phyloP scores from a whole-genome alignment of 2,329 filamentous ascomycete species.

The Myrmaecium sp. region DNA sequence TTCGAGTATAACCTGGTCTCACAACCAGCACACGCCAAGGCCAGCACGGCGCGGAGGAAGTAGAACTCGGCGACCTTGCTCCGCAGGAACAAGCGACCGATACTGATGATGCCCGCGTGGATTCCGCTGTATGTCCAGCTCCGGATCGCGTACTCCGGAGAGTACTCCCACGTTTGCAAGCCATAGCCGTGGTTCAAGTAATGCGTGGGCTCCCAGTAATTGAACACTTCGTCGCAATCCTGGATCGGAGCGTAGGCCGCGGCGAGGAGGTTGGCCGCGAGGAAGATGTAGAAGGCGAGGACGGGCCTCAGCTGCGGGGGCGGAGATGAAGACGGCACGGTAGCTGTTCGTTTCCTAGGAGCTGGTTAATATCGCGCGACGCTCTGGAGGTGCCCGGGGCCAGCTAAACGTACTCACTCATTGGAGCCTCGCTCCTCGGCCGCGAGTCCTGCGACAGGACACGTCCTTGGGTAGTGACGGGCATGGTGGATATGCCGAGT shows the following conservation, averaged over 20 bases:
- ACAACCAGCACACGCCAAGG: constrained; percentile 59
- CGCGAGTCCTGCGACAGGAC: too few relatives aligned
- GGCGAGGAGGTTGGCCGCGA: constrained; percentile 55
- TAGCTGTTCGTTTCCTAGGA: too few relatives aligned
- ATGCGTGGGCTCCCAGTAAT: constrained; percentile 96
- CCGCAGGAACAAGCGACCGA: constrained; percentile 39
- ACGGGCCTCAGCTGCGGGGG: constrained; percentile 45
- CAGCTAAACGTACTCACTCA: too few relatives aligned
- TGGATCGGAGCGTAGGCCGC: constrained; percentile 81
- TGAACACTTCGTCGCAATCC: constrained; percentile 97
- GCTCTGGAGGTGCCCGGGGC: too few relatives aligned
- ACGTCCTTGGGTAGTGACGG: too few relatives aligned
- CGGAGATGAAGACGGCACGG: too few relatives aligned
- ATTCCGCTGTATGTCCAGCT: constrained; percentile 83
- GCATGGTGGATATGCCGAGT: too few relatives aligned
- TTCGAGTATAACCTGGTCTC: constrained; percentile 69
- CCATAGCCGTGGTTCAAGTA: constrained; percentile 88
- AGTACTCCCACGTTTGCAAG: constrained; percentile 97
- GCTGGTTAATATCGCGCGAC: too few relatives aligned
- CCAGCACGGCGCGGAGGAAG: constrained; percentile 60
- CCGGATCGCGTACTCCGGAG: constrained; percentile 81
- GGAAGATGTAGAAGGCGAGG: constrained; percentile 64
- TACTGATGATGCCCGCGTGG: constrained; percentile 55
- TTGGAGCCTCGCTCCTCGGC: too few relatives aligned
- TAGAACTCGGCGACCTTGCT: constrained; percentile 58